phyloP scores from a whole-genome alignment of 2,329 filamentous ascomycete species.

The Aspergillus hortae region DNA sequence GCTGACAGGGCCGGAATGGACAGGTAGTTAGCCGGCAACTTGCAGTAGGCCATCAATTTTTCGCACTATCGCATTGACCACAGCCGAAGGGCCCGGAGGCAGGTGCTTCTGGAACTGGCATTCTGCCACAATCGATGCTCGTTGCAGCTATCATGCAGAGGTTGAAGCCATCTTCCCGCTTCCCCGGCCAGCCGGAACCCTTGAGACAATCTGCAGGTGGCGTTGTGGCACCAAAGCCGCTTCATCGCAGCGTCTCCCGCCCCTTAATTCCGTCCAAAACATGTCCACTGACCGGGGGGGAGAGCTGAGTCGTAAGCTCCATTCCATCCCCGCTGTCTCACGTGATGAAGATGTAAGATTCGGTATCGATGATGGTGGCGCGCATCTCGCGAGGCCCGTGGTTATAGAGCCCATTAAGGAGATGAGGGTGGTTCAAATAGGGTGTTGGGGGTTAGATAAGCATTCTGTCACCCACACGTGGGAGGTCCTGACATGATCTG shows the following conservation, averaged over 20 bases:
- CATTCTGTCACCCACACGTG: conserved; percentile 17
- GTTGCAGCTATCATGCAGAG: conserved; percentile 17
- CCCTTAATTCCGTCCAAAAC: conserved; percentile 5
- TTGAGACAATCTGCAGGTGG: conserved; percentile 14
- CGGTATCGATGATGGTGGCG: too few species aligned
- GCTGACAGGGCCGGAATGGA: conserved; percentile 12
- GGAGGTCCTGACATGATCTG: conserved; percentile 9
- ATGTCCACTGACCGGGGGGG: conserved; percentile 3
- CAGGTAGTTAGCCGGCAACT: conserved; percentile 15
- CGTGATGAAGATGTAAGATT: not conserved
- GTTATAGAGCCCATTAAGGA: not conserved
- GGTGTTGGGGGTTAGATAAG: not conserved
- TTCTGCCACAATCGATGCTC: conserved; percentile 9
- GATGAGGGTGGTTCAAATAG: not conserved
- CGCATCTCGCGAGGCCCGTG: not conserved
- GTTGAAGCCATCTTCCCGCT: conserved; percentile 13
- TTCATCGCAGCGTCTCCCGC: not conserved
- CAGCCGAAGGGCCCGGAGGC: conserved; percentile 3
- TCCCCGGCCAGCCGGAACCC: conserved; percentile 21
- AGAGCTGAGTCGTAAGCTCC: not conserved
- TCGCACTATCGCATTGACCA: conserved; percentile 10
- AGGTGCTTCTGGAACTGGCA: conserved; percentile 13
- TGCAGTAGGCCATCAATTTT: conserved; percentile 22
- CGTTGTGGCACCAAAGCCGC: conserved; percentile 16
- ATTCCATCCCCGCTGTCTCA: conserved; percentile 1